Base-by-base conservation (phyloP, 2,329 filamentous ascomycete species). In the Colletotrichum endophyticum region DNA sequence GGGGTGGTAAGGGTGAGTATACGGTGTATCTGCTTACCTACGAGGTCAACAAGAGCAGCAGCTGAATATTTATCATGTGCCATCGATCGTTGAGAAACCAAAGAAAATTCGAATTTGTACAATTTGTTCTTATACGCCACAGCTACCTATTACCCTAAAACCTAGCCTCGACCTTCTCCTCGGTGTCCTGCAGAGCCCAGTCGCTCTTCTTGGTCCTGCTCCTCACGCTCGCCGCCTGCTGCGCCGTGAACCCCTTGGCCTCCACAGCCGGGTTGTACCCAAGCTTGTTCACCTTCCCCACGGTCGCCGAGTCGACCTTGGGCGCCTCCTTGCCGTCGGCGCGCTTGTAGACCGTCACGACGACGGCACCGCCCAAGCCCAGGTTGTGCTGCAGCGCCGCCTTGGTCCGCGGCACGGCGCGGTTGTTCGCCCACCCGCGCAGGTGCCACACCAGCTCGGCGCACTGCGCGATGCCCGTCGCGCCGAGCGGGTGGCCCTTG, bases 371-470 rank as follows among this genome's bases (percentile, higher is more conserved):
- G 16, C 96, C 96, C 7, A 99, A 89, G 1, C 96, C 97, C 2
- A 99, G 89, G 83, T 99, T 99, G 84, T 99, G 97, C 88, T 98
- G 96, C 79, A 99, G 88, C 73, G 94, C 95, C 75, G 92, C 92
- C 77, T 87, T 91, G 1, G 96, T 97, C 74, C 90, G 89, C 25
- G 91, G 87, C 2, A 94, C 90, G 19, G 92, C 87, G 56, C 96
- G 91, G 88, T 98, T 98, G 86, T 97, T 98, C 25, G 96, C 96
- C 96, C 96, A 98, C 15, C 96, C 96, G 79, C 96, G 92, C 80
- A 99, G 89, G 83, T 99, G 96, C 96, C 96, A 99, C 32, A 98
- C 95, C 15, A 99, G 89, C 87, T 99, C 96, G 7, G 96, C 95
- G 83, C 96, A 98, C 87, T 99, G 96, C 15, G 96, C 97, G 69